phyloP scores from a whole-genome alignment of 129 eudicot genomes.

The Flaveria linearis region DNA sequence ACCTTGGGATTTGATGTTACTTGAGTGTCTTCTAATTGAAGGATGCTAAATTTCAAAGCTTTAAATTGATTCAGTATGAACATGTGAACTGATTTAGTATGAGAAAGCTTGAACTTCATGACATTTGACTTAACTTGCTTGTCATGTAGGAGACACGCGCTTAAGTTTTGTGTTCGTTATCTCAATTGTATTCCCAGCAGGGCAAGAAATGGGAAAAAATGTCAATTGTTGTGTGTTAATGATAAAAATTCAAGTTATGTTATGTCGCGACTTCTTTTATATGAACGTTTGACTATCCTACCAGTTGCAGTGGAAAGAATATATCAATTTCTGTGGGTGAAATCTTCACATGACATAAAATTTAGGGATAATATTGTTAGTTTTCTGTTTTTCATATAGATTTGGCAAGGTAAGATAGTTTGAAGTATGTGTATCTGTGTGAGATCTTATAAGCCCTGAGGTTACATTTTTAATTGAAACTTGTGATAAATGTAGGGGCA shows the following conservation, averaged over 20 bases:
- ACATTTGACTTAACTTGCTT: background rate
- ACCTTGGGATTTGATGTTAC: background rate
- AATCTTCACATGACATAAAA: too few relatives aligned
- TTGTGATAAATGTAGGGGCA: conserved; percentile 39
- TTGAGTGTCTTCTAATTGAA: background rate
- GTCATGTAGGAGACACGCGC: background rate
- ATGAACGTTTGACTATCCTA: too few relatives aligned
- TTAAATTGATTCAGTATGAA: background rate
- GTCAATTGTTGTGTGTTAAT: too few relatives aligned
- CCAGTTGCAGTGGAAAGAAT: background rate
- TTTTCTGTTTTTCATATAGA: too few relatives aligned
- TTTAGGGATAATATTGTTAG: too few relatives aligned
- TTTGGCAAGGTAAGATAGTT: too few relatives aligned
- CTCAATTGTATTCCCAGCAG: too few relatives aligned
- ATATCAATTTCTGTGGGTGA: too few relatives aligned
- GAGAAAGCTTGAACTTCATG: conserved; percentile 1
- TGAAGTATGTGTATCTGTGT: background rate
- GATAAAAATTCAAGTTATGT: too few relatives aligned
- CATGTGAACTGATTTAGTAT: conserved; percentile 3
- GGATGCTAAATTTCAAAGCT: background rate
- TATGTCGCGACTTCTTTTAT: too few relatives aligned
- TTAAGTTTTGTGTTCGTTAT: background rate
- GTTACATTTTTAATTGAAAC: conserved; percentile 17
- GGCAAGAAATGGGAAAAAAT: too few relatives aligned
- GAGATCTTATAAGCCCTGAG: background rate